These are phyloP conservation scores for Heimioporus sp. DNA, from an alignment of 768 basidiomycete species.

Conservation along the genomic window DNA sequence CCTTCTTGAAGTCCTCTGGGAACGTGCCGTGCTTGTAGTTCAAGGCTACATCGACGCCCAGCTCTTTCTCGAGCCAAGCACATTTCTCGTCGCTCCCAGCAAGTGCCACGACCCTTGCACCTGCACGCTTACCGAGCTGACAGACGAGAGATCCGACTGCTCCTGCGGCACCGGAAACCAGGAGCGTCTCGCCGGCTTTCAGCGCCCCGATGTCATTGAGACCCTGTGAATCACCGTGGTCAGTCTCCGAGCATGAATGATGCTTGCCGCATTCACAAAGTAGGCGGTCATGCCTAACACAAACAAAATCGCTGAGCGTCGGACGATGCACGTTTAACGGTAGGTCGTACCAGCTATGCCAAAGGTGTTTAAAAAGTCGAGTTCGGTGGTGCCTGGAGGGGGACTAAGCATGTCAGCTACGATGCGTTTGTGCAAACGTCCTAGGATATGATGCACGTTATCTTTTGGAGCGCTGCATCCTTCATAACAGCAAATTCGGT, in stretches of 20 bases:
- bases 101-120: conserved; percentile 84
- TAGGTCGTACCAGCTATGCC: conserved; percentile 61
- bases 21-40: conserved; percentile 86
- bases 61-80: conserved; percentile 76
- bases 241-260: conserved; percentile 1
- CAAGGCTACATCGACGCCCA: conserved; percentile 79
- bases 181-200: conserved; percentile 80
- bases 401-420: conserved; percentile 28
- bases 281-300: conserved; percentile 82
- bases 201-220: conserved; percentile 76
- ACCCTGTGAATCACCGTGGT: conserved; percentile 47
- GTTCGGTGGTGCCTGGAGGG: conserved; percentile 54
- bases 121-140: conserved; percentile 77
- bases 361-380: conserved; percentile 85
- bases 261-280: conserved; percentile 51
- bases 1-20: conserved; percentile 63
- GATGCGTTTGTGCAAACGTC: not conserved
- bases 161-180: conserved; percentile 90
- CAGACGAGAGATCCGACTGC: conserved; percentile 83
- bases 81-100: conserved; percentile 86
- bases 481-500: conserved; percentile 67
- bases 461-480: conserved; percentile 48
- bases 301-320: not conserved
- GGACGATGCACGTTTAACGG: not conserved
- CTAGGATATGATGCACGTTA: conserved; percentile 46